Percentiles rank a stretch among this genome's conserved stretches.
Evolutionary conservation across 257 asterid genomes (phyloP).

Genomic region (Echium plantagineum): DNA sequence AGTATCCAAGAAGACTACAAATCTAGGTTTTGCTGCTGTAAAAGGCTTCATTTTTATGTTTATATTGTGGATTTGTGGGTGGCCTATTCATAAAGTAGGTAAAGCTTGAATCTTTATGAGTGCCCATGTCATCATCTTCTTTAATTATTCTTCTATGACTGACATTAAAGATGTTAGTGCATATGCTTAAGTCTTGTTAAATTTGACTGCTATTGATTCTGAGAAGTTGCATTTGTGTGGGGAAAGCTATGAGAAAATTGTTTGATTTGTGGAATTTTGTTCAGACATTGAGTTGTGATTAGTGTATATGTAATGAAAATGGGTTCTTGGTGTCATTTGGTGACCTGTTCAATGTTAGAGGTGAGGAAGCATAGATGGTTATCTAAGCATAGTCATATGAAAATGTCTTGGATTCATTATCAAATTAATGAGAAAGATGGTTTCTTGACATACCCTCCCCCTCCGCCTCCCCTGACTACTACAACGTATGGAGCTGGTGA

Average conservation of each 20-base stretch:
- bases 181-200: not conserved
- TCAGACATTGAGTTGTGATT: conserved; percentile 5
- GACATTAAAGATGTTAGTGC: conserved; percentile 1
- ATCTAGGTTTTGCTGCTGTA: conserved; percentile 45
- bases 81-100: conserved; percentile 49
- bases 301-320: not conserved
- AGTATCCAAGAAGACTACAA: conserved; percentile 35
- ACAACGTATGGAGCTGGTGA: conserved; percentile 22
- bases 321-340: conserved; percentile 16
- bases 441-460: conserved; percentile 37
- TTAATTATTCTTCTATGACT: conserved; percentile 14
- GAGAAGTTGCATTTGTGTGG: not conserved
- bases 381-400: conserved; percentile 39
- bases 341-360: conserved; percentile 31
- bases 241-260: conserved; percentile 3
- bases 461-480: conserved; percentile 24
- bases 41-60: conserved; percentile 26
- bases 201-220: not conserved
- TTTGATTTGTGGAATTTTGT: conserved; percentile 8
- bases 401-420: conserved; percentile 46
- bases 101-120: conserved; percentile 33
- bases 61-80: conserved; percentile 13
- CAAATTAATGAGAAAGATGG: conserved; percentile 39
- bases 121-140: conserved; percentile 27
- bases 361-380: conserved; percentile 24